Conservation (phyloP, 208 protist species). For the Leishmania gerbilli region DNA sequence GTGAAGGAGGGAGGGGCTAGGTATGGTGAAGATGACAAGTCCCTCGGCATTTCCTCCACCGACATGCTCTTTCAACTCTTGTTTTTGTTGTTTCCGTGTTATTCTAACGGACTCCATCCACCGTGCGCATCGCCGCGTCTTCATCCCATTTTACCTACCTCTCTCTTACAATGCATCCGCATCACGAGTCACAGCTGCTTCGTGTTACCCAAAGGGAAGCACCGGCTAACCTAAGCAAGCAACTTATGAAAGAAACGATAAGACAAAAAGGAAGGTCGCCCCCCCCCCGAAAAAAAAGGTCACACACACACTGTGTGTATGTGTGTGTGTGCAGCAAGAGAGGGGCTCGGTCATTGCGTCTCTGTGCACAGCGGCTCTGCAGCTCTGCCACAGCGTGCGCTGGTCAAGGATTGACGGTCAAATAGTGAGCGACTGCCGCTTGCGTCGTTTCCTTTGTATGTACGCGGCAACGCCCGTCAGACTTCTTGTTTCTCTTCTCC, state of each 20-base stretch:
- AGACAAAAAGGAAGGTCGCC: neutral
- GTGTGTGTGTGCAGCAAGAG: neutral
- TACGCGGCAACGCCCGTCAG: neutral
- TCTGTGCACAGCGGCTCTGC: neutral
- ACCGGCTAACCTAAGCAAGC: neutral
- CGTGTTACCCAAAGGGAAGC: neutral
- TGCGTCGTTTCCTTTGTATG: neutral
- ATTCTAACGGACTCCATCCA: neutral
- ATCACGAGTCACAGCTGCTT: neutral
- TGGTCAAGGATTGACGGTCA: neutral
- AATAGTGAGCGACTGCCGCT: neutral
- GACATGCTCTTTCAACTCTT: neutral
- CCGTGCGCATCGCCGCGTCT: neutral
- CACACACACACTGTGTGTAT: neutral
- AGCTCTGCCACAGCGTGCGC: neutral
- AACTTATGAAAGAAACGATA: neutral
- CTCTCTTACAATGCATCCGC: neutral
- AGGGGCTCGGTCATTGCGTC: neutral
- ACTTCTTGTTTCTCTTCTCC: neutral
- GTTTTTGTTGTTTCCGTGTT: neutral
- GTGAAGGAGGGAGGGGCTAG: neutral
- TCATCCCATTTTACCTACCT: neutral
- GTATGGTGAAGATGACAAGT: neutral
- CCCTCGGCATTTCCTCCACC: neutral
- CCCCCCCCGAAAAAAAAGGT: no score